A percentile compares a stretch with the other conserved stretches of the same genome.
phyloP scores from a whole-genome alignment of 805 yeast genomes.

The Metschnikowia sp. region DNA sequence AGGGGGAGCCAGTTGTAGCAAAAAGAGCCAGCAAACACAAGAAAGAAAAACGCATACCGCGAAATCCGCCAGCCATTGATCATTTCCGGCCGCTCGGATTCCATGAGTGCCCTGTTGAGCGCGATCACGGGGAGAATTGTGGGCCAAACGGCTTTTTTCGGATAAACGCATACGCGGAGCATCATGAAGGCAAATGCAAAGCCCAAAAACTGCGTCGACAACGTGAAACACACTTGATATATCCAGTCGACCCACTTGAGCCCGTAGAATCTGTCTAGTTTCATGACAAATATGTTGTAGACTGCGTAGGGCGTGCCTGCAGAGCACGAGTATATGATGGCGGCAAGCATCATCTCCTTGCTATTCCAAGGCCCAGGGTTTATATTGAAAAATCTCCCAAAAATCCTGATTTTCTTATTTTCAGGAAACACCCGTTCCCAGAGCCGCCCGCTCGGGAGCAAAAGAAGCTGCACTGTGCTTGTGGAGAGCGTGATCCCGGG shows the following conservation, averaged over 20 bases:
- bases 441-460: conserved; percentile 38
- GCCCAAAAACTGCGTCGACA: conserved; percentile 62
- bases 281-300: conserved; percentile 43
- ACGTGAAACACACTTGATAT: conserved; percentile 49
- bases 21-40: conserved; percentile 32
- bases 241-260: conserved; percentile 46
- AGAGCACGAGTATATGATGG: conserved; percentile 42
- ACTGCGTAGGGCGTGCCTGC: conserved; percentile 41
- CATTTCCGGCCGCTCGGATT: conserved; percentile 23
- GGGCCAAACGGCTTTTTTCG: conserved; percentile 43
- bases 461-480: conserved; percentile 39
- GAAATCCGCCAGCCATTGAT: conserved; percentile 42
- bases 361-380: conserved; percentile 44
- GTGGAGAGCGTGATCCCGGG: conserved; percentile 45
- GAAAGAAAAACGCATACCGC: conserved; percentile 36
- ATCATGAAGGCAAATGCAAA: conserved; percentile 65
- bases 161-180: conserved; percentile 50
- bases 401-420: conserved; percentile 21
- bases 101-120: conserved; percentile 39
- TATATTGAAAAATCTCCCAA: conserved; percentile 25
- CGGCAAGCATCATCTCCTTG: conserved; percentile 45
- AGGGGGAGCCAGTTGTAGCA: conserved; percentile 43
- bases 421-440: conserved; percentile 34
- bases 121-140: conserved; percentile 43
- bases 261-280: conserved; percentile 40